Evolutionary conservation across 2,329 filamentous ascomycete species (phyloP), one percentile per base, ranked within the genome.

Genomic region (Stemphylium vesicarium): DNA sequence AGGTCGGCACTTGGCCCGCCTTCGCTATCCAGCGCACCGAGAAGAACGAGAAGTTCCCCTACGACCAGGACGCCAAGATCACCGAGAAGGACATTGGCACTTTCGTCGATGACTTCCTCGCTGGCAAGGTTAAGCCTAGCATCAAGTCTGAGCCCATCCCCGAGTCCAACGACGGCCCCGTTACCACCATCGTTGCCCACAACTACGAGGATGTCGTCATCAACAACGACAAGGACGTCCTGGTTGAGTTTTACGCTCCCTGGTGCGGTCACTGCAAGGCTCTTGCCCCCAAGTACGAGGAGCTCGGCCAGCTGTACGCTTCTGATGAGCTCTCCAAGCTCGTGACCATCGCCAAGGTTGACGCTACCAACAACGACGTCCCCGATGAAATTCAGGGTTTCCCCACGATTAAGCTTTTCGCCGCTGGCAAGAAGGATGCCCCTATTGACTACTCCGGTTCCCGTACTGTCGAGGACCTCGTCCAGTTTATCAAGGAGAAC

Each of bases 91-190:
- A 84, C 63, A 89, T 99, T 72, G 85, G 84, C 77, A 81, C 87
- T 67, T 99, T 98, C 76, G 90, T 97, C 56, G 85, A 95, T 64
- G 87, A 95, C 67, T 97, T 93, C 76, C 81, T 88, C 56, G 84
- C 85, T 59, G 95, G 93, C 80, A 96, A 96, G 84, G 78, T 98
- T 65, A 88, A 96, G 79, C 91, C 95, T 70, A 96, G 91, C 85
- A 90, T 99, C 86, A 99, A 99, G 87, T 97, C 93, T 62, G 95
- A 99, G 85, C 91, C 92, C 53, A 88, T 98, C 67, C 95, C 95
- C 60, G 92, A 97, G 86, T 89, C 85, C 63, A 91, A 99, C 79
- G 92, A 97, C 63, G 92, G 91, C 52, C 85, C 92, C 61, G 94
- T 97, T 71, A 88, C 87, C 57, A 84, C 96, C 58, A 85, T 99